phyloP scores from a whole-genome alignment of 345 rosid species.

The Syzygium grande region DNA sequence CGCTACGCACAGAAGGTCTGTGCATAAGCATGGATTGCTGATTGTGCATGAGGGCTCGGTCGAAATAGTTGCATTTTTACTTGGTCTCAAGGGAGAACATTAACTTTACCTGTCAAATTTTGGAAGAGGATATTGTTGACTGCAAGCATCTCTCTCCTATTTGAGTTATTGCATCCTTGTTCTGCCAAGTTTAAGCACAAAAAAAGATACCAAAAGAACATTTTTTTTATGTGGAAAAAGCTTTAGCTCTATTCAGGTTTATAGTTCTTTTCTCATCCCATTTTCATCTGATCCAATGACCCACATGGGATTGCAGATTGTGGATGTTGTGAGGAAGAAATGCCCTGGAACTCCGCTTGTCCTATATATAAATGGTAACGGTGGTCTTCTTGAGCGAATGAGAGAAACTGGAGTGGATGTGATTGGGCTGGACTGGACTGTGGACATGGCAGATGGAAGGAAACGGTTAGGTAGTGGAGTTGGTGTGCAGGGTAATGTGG shows the following conservation, averaged over 20 bases:
- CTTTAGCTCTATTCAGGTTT: not conserved
- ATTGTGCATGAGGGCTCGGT: not conserved
- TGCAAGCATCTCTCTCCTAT: not conserved
- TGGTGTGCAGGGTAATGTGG: constrained; percentile 86
- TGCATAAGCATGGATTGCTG: not conserved
- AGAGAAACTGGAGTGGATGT: constrained; percentile 86
- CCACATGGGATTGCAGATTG: constrained; percentile 41
- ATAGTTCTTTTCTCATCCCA: not conserved
- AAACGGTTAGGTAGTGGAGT: constrained; percentile 55
- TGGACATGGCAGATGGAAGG: constrained; percentile 92
- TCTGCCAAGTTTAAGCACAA: not conserved
- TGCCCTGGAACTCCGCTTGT: constrained; percentile 87
- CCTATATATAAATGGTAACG: constrained; percentile 88
- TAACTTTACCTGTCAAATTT: not conserved
- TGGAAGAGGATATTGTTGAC: not conserved
- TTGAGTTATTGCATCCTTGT: not conserved
- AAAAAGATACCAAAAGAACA: not conserved
- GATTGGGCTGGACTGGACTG: constrained; percentile 95
- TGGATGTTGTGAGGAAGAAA: constrained; percentile 41
- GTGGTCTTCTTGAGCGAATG: constrained; percentile 92
- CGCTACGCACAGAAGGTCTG: not conserved
- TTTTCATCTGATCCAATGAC: not conserved
- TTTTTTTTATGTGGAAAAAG: not conserved
- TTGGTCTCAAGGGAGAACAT: not conserved
- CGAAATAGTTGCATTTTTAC: not conserved